phyloP scores from a whole-genome alignment of 257 asterid species.

The Solanum neorickii region DNA sequence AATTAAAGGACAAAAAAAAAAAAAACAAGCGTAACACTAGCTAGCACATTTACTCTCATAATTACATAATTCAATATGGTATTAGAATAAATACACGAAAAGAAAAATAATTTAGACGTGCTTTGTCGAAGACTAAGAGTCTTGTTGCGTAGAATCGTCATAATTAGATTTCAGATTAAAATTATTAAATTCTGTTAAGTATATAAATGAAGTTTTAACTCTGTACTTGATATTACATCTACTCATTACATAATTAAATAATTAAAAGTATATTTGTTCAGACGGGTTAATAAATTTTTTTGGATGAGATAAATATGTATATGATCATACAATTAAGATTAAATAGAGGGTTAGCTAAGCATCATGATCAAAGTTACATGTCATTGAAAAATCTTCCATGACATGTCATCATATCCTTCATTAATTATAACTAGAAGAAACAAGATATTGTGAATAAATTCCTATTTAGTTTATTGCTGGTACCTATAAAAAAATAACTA shows the following conservation, averaged over 20 bases:
- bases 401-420: not conserved
- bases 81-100: too few relatives aligned
- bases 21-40: not conserved
- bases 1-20: not conserved
- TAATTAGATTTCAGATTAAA: not conserved
- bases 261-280: not conserved
- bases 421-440: not conserved
- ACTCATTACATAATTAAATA: not conserved
- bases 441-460: not conserved
- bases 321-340: not conserved
- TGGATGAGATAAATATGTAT: not conserved
- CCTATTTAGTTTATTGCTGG: not conserved
- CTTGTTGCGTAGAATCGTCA: not conserved
- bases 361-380: not conserved
- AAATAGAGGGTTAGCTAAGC: not conserved
- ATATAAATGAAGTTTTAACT: not conserved
- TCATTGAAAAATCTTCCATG: not conserved
- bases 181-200: not conserved
- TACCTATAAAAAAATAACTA: not conserved
- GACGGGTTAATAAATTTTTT: too few relatives aligned
- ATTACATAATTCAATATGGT: too few relatives aligned
- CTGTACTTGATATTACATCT: not conserved
- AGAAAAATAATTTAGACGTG: not conserved
- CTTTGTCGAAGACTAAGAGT: too few relatives aligned
- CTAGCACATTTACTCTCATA: not conserved